Conservation (phyloP, 441 rosid species). For the Populus hybrid region DNA sequence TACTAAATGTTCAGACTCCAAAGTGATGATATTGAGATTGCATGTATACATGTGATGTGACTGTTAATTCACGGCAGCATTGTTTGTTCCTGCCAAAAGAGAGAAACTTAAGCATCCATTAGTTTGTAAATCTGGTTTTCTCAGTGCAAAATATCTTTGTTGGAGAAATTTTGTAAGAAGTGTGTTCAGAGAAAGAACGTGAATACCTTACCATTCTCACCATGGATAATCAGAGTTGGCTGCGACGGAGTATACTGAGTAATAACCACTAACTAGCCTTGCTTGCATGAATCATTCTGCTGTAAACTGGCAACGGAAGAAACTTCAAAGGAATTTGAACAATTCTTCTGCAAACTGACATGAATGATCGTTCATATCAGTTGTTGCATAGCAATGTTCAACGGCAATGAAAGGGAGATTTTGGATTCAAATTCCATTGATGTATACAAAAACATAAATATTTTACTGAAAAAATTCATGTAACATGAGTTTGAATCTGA, state of each 20-base stretch:
- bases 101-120: neutral
- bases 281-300: neutral
- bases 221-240: neutral
- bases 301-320: neutral
- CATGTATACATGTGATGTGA: neutral
- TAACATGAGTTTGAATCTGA: too few relatives aligned
- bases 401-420: too few relatives aligned
- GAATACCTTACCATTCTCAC: neutral
- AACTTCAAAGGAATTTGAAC: too few relatives aligned
- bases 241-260: too few relatives aligned
- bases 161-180: neutral
- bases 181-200: neutral
- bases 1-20: neutral
- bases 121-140: slow-evolving; percentile 2
- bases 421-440: too few relatives aligned
- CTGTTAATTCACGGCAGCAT: neutral
- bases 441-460: too few relatives aligned
- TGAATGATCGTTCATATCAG: too few relatives aligned
- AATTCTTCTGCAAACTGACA: too few relatives aligned
- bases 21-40: neutral
- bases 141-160: slow-evolving; percentile 8
- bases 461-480: too few relatives aligned
- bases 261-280: neutral
- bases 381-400: too few relatives aligned
- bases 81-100: neutral